Evolutionary conservation across 2,329 filamentous ascomycete species (phyloP), one percentile per base, ranked within the genome.

Genomic region (Ustulina deusta): DNA sequence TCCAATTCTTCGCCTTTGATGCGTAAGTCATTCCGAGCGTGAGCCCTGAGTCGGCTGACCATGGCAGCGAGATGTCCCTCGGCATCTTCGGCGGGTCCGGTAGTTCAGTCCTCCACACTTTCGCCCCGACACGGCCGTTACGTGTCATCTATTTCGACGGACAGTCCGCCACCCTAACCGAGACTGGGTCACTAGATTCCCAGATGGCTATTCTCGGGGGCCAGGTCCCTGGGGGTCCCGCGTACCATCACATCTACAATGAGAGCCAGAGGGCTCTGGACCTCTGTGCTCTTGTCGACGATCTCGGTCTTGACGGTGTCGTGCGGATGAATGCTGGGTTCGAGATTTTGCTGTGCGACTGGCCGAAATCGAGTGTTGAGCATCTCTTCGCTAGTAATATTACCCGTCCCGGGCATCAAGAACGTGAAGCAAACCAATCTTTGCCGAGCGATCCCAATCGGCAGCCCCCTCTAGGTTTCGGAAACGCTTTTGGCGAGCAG

Each of bases 1-100:
- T 46, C 25, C 40, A 56, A 29, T 63, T 63, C 61, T 63, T 63
- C 17, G 61, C 61, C 3, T 63, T 63, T 38, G 61, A 63, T 27
- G 40, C 61, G 51, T 63, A 63, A 9, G 60, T 62, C 2, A 3
- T 22, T 27, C 29, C 51, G 6, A 54, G 17, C 40, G 38, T 38
- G 2, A 6, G 15, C 27, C 6, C 25, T 2, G 36, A 11, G 29
- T 22, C 29, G 15, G 38, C 48, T 61, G n/a, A 44, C 27, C 0
- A 3, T 32, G 17, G 1, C 51, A 63, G 61, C 20, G 61, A 63
- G 42, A 63, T 63, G 51, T 63, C 61, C 1, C 51, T 63, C 2
- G 61, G 61, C 15, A 63, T 63, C 13, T 63, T 56, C 10, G 61
- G 61, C 29, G 61, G 15, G 7, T n/a, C 49, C 17, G 49, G 17